Percentiles rank a stretch among this genome's conserved stretches.
Conservation (phyloP, 139 green algal species). For the Coelastrella sp. region DNA sequence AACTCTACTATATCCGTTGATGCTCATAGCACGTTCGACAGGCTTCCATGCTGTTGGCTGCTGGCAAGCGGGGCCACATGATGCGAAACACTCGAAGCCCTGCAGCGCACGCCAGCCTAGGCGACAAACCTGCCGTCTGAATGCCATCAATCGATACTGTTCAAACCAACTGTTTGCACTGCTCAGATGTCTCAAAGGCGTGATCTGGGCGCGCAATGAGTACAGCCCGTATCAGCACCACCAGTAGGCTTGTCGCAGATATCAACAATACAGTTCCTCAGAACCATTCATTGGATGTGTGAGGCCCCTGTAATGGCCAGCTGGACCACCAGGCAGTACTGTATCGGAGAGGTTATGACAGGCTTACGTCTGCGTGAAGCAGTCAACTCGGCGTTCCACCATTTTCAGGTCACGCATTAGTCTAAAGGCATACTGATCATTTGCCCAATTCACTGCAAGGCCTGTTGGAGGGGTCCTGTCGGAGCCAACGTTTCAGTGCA, state of each 20-base stretch:
- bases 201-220: no score
- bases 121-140: not conserved
- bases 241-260: no score
- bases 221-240: no score
- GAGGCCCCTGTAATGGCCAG: no score
- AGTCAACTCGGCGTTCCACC: not conserved
- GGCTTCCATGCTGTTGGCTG: not conserved
- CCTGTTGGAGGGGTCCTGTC: no score
- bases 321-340: no score
- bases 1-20: not conserved
- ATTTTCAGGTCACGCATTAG: not conserved
- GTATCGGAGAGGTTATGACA: not conserved
- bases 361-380: not conserved
- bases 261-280: no score
- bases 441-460: no score
- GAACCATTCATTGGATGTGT: no score
- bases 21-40: not conserved
- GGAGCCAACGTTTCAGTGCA: no score
- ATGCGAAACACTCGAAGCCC: not conserved
- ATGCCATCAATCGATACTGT: not conserved
- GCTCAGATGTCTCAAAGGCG: no score
- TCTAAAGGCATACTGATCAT: not conserved
- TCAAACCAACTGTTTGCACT: no score
- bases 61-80: not conserved
- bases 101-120: not conserved